Evolutionary conservation across 345 rosid species (phyloP), one percentile per base, ranked within the genome.

Genomic region (Brassica nigra): DNA sequence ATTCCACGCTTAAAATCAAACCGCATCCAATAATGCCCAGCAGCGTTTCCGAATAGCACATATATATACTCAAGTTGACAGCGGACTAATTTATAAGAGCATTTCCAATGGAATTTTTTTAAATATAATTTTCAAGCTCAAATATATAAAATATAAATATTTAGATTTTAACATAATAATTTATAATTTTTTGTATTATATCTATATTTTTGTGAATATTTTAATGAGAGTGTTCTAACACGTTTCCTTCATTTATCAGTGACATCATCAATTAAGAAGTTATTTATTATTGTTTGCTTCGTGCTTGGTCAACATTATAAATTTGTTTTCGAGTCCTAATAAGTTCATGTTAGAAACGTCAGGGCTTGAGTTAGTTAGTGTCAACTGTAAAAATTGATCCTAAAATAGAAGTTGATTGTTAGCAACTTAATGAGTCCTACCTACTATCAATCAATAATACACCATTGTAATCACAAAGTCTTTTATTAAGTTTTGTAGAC

Each of bases 381-480:
- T 11, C 67, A 76, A 42, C 49, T 28, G 34, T 58, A 33, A 59
- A 29, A 65, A 57, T 11, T 61, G n/a, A 76, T 59, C 66, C 68
- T 8, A 30, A 66, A 28, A 68, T 29, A 42, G 62, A 34, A 39
- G 12, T n/a, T 54, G 44, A 31, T 14, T 52, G 49, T 47, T 54
- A 74, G 14, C 49, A 3, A 64, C 20, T 63, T 63, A 10, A 42
- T 42, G 16, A 30, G 30, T 27, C 20, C 31, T 30, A 9, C 69
- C 62, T 57, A 20, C 3, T 57, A 58, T 34, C 14, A 71, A 18
- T 29, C 29, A 8, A 70, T 8, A 52, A 16, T 18, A 52, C 29
- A 55, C 20, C 34, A 70, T 37, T 31, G 37, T 37, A 47, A 14
- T 47, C 54, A 47, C 49, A 42, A 33, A 33, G 54, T 47, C 54